Evolutionary conservation across 805 yeast genomes (phyloP), one percentile per base, ranked within the genome.

Genomic region (Cyberlindnera xishuangbannaensis): DNA sequence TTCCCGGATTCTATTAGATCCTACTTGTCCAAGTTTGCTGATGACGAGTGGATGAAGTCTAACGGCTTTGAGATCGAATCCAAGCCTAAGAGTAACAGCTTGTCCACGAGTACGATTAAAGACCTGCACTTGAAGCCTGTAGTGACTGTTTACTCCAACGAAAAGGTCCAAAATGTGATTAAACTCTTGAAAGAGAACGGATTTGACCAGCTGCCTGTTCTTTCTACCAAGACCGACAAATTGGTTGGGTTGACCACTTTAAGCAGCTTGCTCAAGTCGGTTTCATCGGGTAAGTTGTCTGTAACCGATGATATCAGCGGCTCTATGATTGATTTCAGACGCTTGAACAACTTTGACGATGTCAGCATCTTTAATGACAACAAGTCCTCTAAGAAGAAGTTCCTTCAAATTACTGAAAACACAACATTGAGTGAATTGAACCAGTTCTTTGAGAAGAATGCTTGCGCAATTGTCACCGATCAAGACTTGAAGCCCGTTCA

Each of bases 1-100:
- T 74, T 83, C 73, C 95, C 95, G 28, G 95, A 84, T 58, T 78
- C 87, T 26, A 76, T 84, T 53, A 76, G 95, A 67, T 83, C 94
- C 4, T 84, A 84, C 63, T 69, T 84, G 60, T 76, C 92, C 43
- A 84, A 84, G 63, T 84, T 84, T 53, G 90, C 83, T 24, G 94
- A 84, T 56, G 94, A 85, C 51, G 94, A 83, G 60, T 84, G 95
- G 95, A 76, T 84, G 82, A 72, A 70, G 55, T 74, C 74, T 48
- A 83, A 84, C 55, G 82, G 83, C 3, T 78, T 85, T 52, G 73
- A 40, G 27, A 39, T 80, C 44, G 83, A 75, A 43, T 57, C 70
- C 34, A 56, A 59, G 35, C 51, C 64, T 15, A 59, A 61, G 35
- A 56, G 51, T 27, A 68, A 68, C 44, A 59, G 70, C 15, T 70